These are phyloP conservation scores for Collybiopsis luxurians DNA, from an alignment of 768 basidiomycete genomes.

Conservation along the genomic window DNA sequence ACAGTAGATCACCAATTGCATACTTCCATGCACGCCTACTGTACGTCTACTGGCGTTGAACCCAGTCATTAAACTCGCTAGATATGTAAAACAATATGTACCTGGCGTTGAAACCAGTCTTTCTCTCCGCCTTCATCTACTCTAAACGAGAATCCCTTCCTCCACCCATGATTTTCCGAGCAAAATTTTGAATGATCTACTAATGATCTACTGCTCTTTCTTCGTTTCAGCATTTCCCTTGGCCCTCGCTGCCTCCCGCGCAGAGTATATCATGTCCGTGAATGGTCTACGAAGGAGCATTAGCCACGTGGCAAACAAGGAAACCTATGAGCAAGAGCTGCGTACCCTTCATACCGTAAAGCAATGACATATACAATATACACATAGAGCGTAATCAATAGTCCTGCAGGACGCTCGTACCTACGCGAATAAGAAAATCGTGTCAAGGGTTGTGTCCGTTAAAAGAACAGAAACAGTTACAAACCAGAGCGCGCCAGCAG, in stretches of 20 bases:
- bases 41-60: neutral
- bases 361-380: conserved; percentile 84
- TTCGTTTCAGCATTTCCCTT: conserved; percentile 11
- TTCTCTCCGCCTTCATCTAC: too few species aligned
- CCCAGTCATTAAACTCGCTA: neutral
- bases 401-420: conserved; percentile 83
- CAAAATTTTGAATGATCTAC: neutral
- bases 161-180: too few species aligned
- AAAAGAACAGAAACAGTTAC: conserved; percentile 19
- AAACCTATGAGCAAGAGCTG: conserved; percentile 8
- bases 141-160: too few species aligned
- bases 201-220: conserved; percentile 2
- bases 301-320: too few species aligned
- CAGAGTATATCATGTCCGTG: conserved; percentile 79
- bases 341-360: conserved; percentile 87
- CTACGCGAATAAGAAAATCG: conserved; percentile 31
- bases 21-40: too few species aligned
- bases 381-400: conserved; percentile 78
- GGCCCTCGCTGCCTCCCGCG: conserved; percentile 36
- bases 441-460: neutral
- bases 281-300: conserved; percentile 56
- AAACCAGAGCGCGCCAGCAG: conserved; percentile 83
- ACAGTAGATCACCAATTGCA: too few species aligned
- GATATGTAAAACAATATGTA: neutral
- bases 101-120: neutral